Base-by-base conservation (phyloP, 106 monocot species). In the Dendrobium catenatum region DNA sequence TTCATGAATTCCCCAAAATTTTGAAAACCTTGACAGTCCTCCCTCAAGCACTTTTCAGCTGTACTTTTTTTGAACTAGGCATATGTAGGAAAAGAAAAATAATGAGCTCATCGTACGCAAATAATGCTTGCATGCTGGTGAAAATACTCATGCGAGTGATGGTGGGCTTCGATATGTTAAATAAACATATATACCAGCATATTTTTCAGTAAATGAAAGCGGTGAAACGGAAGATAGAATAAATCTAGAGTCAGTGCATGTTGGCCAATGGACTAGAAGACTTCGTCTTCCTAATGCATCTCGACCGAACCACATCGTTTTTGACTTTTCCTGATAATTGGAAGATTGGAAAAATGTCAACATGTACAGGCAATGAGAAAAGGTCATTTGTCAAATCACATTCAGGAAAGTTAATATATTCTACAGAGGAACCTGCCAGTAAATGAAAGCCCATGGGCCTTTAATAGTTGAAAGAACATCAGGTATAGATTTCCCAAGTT, bases 251-350 rank as follows among this genome's bases (percentile, higher is more conserved):
- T 93, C 91, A 68, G 88, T 81, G 76, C 66, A 24, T 56, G 85
- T 88, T 77, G 97, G 94, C 97, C 94, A 92, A 72, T 94, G 94
- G 72, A 98, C 91, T 33, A 98, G 85, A 17, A 98, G 84, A 83
- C 97, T 98, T 73, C 97, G 81, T 55, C 97, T 98, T 79, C 97
- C 97, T 82, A 98, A 89, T 84, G 89, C 89, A 93, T 98, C 97
- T 77, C 94, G 87, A 76, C 94, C 94, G 86, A 94, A 98, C 94
- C 94, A 94, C 20, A 98, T 58, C 20, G 90, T 98, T 79, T 88
- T 88, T 77, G 97, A 88, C 58, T 79, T 86, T 54, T 83, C 77
- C 97, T 97, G 83, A 67, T 0, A 67, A 59, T 51, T 24, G 51
- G 73, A 80, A 51, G 6, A 48, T 55, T 75, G 20, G 33, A 77